Conservation (phyloP, 2,329 filamentous ascomycete genomes). For the Venturia effusa region DNA sequence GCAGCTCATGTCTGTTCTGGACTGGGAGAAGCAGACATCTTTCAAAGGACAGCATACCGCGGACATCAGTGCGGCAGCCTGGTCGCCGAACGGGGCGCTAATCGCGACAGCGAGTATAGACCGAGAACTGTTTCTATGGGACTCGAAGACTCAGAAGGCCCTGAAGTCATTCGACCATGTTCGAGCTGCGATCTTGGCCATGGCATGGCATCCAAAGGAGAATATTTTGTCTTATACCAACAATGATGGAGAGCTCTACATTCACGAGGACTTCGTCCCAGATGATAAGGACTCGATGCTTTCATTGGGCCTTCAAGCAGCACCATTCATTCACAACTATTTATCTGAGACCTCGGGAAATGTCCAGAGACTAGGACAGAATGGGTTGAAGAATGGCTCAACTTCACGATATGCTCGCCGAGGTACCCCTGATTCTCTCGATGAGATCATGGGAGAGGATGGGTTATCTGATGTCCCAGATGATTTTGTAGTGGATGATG, state of each 20-base stretch:
- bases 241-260: conserved; percentile 85
- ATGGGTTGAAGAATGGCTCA: conserved; percentile 44
- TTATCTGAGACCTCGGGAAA: conserved; percentile 60
- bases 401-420: conserved; percentile 40
- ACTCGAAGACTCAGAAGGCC: conserved; percentile 75
- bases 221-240: conserved; percentile 90
- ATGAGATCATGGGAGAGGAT: conserved; percentile 62
- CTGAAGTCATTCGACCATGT: conserved; percentile 65
- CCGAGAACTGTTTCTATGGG: conserved; percentile 69
- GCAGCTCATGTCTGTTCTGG: conserved; percentile 74
- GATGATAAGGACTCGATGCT: conserved; percentile 38
- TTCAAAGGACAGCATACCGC: conserved; percentile 73
- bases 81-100: conserved; percentile 91
- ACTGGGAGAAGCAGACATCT: conserved; percentile 76
- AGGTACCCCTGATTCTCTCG: conserved; percentile 64
- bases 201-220: conserved; percentile 82
- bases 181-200: conserved; percentile 64
- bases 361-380: conserved; percentile 41
- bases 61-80: conserved; percentile 77
- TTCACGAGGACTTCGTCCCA: conserved; percentile 59
- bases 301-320: conserved; percentile 52
- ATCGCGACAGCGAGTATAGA: conserved; percentile 53
- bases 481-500: conserved; percentile 89
- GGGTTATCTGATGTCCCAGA: conserved; percentile 47
- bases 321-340: conserved; percentile 78